These are phyloP conservation scores for Pelargonium myrrhifolium DNA, from an alignment of 441 rosid species.

Conservation along the genomic window DNA sequence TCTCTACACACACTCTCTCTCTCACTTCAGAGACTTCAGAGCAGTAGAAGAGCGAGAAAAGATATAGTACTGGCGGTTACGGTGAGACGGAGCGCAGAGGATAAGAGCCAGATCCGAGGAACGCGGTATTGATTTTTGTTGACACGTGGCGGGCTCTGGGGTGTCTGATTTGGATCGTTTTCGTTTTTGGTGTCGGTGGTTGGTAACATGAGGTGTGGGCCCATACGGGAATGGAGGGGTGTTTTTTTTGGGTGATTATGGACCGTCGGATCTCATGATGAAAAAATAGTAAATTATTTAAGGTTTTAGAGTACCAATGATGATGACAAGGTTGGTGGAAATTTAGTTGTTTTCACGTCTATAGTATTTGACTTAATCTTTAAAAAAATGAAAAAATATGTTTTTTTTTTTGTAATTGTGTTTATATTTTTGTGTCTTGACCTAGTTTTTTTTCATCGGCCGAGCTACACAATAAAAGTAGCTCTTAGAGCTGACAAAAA, in stretches of 20 bases:
- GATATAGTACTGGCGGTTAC: neutral
- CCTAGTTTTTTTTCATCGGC: too few relatives aligned
- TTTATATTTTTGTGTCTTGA: too few relatives aligned
- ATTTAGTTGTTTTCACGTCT: neutral
- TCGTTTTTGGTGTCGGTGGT: slow-evolving; percentile 27
- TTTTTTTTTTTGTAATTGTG: too few relatives aligned
- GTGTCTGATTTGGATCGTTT: neutral
- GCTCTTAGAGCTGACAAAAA: too few relatives aligned
- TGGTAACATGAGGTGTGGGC: neutral
- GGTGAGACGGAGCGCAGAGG: slow-evolving; percentile 4
- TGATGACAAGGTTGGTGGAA: neutral
- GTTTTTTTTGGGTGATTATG: neutral
- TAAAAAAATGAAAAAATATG: neutral
- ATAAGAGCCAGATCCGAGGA: neutral
- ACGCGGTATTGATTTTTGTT: slow-evolving; percentile 7
- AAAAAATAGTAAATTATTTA: neutral
- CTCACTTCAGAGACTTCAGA: too few relatives aligned
- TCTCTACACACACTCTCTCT: neutral
- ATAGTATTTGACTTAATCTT: neutral
- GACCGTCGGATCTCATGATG: neutral
- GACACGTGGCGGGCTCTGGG: slow-evolving; percentile 24
- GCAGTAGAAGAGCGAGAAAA: too few relatives aligned
- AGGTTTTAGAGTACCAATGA: neutral
- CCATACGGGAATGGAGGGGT: too few relatives aligned
- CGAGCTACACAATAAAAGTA: too few relatives aligned